Evolutionary conservation across 345 rosid genomes (phyloP).

Genomic region (Fremontodendron californicum): DNA sequence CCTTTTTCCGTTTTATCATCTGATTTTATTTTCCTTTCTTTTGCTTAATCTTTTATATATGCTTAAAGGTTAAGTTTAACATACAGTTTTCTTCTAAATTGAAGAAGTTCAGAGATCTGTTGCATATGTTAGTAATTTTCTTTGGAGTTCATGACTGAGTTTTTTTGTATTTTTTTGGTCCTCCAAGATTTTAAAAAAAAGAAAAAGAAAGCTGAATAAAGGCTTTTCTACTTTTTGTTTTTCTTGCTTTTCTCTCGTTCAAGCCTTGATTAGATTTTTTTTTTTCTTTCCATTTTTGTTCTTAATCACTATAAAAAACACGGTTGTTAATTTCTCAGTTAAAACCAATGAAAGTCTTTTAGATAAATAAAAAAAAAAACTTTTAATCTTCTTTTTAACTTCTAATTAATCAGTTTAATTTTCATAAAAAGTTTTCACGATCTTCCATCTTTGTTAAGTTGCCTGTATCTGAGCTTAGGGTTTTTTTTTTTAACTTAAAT

Average conservation of each 20-base stretch:
- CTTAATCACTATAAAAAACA: not conserved
- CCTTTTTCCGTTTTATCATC: slow-evolving; percentile 9
- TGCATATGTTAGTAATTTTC: not conserved
- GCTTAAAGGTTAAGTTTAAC: not conserved
- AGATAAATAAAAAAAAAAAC: not conserved
- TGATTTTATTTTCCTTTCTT: not conserved
- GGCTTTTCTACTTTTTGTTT: not conserved
- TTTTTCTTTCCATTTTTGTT: not conserved
- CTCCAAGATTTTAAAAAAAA: not conserved
- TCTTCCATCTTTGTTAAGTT: not conserved
- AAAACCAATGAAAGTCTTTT: not conserved
- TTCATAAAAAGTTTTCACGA: not conserved
- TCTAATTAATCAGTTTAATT: not conserved
- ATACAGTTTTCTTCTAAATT: slow-evolving; percentile 6
- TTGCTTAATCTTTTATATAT: slow-evolving; percentile 13
- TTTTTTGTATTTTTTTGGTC: not conserved
- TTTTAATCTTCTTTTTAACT: not conserved
- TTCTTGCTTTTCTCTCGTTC: not conserved
- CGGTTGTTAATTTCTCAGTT: not conserved
- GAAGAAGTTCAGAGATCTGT: slow-evolving; percentile 1
- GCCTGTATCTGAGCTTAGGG: not conserved
- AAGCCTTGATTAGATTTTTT: not conserved
- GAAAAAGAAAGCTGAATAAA: not conserved
- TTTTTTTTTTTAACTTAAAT: not conserved
- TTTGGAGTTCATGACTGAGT: not conserved